Base-by-base conservation (phyloP, 352 stramenopile species). In the Phytophthora fragariaefolia region DNA sequence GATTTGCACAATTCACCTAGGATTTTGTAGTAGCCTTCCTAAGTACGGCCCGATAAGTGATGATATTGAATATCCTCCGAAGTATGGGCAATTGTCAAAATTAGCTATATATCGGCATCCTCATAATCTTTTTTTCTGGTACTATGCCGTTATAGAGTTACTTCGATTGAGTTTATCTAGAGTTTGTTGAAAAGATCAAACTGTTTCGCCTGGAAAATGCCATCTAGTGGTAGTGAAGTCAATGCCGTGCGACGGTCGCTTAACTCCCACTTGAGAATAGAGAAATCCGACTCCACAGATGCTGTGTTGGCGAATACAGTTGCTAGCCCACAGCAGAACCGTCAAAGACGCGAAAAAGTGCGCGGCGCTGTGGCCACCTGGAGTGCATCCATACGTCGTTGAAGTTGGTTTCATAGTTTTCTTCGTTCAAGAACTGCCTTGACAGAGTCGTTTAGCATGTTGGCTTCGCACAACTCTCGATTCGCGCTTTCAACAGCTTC, bases 201-300 rank as follows among this genome's bases (percentile, higher is more conserved):
- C 8, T 66, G 55, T 60, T 66, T 66, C 22, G 49, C 30, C 6
- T 47, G 54, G 7, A 51, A 52, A 24, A 61, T 46, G 26, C 40
- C 54, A 10, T 61, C 54, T 3, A 61, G 20, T 23, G 34, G 3
- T 32, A 45, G 20, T 10, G 38, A 58, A 15, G 51, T 58, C 34
- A 58, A 26, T 6, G 20, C 34, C 15, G 51, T 38, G 32, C n/a
- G 51, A 24, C 34, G 34, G 5, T 58, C 34, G 17, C 24, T 17
- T n/a, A 52, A 8, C 56, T 63, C 23, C 56, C 45, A 63, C 17
- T 55, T 55, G 3, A 54, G 13, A 38, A 55, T 28, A 6, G 45
- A 49, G 32, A 63, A 55, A 40, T 63, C 27, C 7, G 56, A 56
- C 46, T 56, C 54, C 2, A 43, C 38, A 12, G 45, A 64, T 7